These are phyloP conservation scores for Rasamsonia emersonii DNA, from an alignment of 2,329 filamentous ascomycete genomes.

Conservation along the genomic window DNA sequence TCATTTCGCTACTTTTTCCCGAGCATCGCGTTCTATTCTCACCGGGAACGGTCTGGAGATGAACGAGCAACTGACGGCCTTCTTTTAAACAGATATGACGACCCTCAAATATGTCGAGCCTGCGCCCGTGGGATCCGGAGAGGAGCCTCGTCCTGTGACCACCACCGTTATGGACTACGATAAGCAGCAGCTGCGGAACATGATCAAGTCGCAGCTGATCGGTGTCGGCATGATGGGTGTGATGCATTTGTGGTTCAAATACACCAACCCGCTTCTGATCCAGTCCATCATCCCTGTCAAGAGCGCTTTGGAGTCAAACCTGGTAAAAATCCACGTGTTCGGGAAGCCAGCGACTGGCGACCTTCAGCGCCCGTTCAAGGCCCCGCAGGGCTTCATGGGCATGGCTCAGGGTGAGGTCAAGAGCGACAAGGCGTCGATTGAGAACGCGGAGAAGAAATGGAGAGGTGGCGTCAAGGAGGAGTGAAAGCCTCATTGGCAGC, in stretches of 20 bases:
- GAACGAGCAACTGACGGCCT: slow-evolving; percentile 1
- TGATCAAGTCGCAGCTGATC: slow-evolving; percentile 89
- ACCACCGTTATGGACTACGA: slow-evolving; percentile 97
- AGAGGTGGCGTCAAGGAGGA: slow-evolving; percentile 44
- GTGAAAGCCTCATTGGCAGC: slow-evolving; percentile 18
- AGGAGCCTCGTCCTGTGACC: slow-evolving; percentile 92
- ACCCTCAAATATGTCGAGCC: slow-evolving; percentile 99
- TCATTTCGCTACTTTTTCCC: slow-evolving; percentile 2
- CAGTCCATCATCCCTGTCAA: slow-evolving; percentile 98
- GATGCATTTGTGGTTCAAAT: slow-evolving; percentile 99
- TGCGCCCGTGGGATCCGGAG: slow-evolving; percentile 80
- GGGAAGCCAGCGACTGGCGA: slow-evolving; percentile 82
- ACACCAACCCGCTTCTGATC: slow-evolving; percentile 98
- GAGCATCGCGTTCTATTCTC: no score
- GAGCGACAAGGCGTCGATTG: slow-evolving; percentile 77
- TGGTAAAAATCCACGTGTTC: slow-evolving; percentile 90
- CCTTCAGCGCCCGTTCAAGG: slow-evolving; percentile 94
- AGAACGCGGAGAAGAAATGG: slow-evolving; percentile 42
- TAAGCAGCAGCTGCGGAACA: slow-evolving; percentile 68
- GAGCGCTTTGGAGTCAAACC: slow-evolving; percentile 86
- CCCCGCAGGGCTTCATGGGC: slow-evolving; percentile 70
- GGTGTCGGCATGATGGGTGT: slow-evolving; percentile 96
- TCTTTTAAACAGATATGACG: slow-evolving; percentile 62
- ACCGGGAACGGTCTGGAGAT: no score
- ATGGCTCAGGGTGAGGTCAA: slow-evolving; percentile 61